Conservation (phyloP, 805 yeast genomes). For the Torulaspora microellipsoides region DNA sequence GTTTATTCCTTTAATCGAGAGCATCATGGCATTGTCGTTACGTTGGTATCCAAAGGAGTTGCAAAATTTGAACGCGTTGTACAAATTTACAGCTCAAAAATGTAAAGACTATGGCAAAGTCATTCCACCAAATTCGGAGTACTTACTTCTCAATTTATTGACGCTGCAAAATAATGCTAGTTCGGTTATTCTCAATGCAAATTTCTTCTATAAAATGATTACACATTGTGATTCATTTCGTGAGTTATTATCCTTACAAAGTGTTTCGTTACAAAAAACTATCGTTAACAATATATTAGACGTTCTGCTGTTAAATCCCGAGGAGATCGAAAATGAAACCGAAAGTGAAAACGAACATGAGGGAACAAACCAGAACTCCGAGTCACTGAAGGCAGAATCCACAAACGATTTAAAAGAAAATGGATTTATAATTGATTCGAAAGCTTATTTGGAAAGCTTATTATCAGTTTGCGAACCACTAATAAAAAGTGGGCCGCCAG, state of each 20-base stretch:
- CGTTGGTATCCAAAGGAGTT: constrained; percentile 60
- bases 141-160: constrained; percentile 19
- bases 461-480: constrained; percentile 24
- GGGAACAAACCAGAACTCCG: constrained; percentile 11
- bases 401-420: neutral
- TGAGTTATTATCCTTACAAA: constrained; percentile 21
- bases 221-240: constrained; percentile 24
- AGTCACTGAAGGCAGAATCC: too few species aligned
- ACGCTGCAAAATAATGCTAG: constrained; percentile 12
- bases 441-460: constrained; percentile 22
- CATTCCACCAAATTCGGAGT: constrained; percentile 18
- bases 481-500: constrained; percentile 8
- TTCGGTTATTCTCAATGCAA: constrained; percentile 4
- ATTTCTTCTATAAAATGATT: constrained; percentile 20
- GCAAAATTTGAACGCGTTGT: constrained; percentile 57
- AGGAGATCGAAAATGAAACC: constrained; percentile 35
- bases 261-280: constrained; percentile 42
- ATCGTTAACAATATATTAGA: constrained; percentile 60
- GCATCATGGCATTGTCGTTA: constrained; percentile 60
- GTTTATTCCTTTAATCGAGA: constrained; percentile 56
- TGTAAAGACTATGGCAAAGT: constrained; percentile 35
- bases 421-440: constrained; percentile 16
- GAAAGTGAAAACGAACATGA: constrained; percentile 40
- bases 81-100: constrained; percentile 46
- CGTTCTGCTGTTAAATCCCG: constrained; percentile 34